Evolutionary conservation across 2,329 filamentous ascomycete genomes (phyloP).

Genomic region (Epichloe sp.): DNA sequence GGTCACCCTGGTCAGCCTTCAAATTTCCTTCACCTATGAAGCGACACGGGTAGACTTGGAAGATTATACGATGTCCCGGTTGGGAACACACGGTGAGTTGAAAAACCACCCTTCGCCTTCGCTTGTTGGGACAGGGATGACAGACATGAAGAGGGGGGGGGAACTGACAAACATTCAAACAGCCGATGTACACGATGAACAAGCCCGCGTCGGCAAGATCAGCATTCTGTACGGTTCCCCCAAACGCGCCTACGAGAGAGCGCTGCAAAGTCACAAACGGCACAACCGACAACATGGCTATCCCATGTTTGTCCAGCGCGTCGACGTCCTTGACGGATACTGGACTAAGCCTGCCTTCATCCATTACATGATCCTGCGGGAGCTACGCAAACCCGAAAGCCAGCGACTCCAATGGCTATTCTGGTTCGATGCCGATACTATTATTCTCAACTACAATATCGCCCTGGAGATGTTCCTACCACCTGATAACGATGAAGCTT

Average conservation of each 20-base stretch:
- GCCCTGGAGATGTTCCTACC: constrained; percentile 3
- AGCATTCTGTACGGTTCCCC: constrained; percentile 3
- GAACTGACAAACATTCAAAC: background rate
- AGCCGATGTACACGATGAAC: constrained; percentile 4
- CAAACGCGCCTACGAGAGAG: constrained; percentile 9
- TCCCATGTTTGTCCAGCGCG: constrained; percentile 20
- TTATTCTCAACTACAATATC: constrained; percentile 5
- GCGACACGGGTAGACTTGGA: background rate
- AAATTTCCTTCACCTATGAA: background rate
- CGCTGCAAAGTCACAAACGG: constrained; percentile 20
- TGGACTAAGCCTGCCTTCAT: constrained; percentile 29
- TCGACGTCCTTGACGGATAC: constrained; percentile 15
- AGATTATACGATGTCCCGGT: background rate
- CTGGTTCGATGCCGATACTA: constrained; percentile 14
- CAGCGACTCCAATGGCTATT: constrained; percentile 26
- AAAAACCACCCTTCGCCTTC: background rate
- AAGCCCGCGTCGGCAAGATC: constrained; percentile 5
- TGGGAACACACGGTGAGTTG: constrained; percentile 1
- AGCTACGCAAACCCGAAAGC: constrained; percentile 24
- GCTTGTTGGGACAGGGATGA: too few species aligned
- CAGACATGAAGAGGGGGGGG: background rate
- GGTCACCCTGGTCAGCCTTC: background rate
- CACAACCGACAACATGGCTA: constrained; percentile 23
- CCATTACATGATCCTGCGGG: constrained; percentile 22
- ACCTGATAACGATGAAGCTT: background rate